These are phyloP conservation scores for Chrysophaeum taylorii DNA, from an alignment of 352 stramenopile species.

Conservation along the genomic window DNA sequence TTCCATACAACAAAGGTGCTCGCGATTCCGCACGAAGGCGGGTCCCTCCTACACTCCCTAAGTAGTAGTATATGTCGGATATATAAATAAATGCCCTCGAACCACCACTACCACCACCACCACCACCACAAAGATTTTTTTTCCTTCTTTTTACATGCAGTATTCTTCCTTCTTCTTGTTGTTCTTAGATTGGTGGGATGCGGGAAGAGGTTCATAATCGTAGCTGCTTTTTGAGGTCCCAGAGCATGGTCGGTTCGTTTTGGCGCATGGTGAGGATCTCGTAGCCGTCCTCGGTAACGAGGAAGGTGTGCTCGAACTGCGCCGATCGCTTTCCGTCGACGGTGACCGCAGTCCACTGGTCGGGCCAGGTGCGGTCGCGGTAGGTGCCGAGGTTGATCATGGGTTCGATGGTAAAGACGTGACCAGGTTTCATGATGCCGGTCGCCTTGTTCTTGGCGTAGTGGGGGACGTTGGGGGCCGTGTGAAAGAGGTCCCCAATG, in stretches of 20 bases:
- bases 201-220: too few relatives aligned
- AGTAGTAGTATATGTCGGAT: too few relatives aligned
- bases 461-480: slow-evolving; percentile 88
- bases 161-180: too few relatives aligned
- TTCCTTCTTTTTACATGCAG: too few relatives aligned
- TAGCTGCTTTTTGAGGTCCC: slow-evolving; percentile 63
- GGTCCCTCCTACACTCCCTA: too few relatives aligned
- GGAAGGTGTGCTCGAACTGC: slow-evolving; percentile 94
- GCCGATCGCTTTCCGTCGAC: slow-evolving; percentile 83
- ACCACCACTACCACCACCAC: too few relatives aligned
- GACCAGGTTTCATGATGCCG: slow-evolving; percentile 89
- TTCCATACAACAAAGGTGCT: too few relatives aligned
- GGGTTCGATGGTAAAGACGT: slow-evolving; percentile 98
- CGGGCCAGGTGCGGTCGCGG: slow-evolving; percentile 81
- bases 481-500: slow-evolving; percentile 92
- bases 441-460: slow-evolving; percentile 96
- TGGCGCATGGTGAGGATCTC: slow-evolving; percentile 88
- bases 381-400: slow-evolving; percentile 94
- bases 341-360: slow-evolving; percentile 95
- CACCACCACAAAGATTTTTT: too few relatives aligned
- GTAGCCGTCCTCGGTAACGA: slow-evolving; percentile 92
- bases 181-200: too few relatives aligned
- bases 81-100: too few relatives aligned
- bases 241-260: slow-evolving; percentile 69
- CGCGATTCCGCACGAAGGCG: too few relatives aligned